phyloP scores from a whole-genome alignment of 495 filamentous ascomycete species.

The Aspergillus bridgeri region DNA sequence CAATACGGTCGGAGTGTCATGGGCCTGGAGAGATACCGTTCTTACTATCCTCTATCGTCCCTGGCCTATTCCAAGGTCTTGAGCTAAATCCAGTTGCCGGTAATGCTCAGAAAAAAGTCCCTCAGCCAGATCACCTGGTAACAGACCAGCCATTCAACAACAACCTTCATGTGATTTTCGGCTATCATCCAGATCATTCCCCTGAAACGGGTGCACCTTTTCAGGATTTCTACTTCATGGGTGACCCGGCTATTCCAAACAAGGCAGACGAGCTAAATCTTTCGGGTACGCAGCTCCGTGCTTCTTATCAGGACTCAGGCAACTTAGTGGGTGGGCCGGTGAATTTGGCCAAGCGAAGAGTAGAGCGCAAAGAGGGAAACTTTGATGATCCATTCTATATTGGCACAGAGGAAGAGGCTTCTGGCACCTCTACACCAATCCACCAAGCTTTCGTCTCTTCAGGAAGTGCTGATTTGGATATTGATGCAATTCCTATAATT shows the following conservation, averaged over 20 bases:
- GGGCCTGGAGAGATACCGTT: conserved; percentile 65
- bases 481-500: conserved; percentile 94
- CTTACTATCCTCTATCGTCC: conserved; percentile 82
- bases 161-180: conserved; percentile 62
- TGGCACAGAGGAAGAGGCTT: conserved; percentile 44
- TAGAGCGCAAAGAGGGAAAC: conserved; percentile 72
- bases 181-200: conserved; percentile 6
- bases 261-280: conserved; percentile 23
- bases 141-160: conserved; percentile 77
- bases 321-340: conserved; percentile 58
- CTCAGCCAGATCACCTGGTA: conserved; percentile 67
- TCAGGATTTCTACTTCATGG: conserved; percentile 67
- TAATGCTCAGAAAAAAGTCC: conserved; percentile 82
- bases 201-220: conserved; percentile 30
- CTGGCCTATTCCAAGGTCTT: conserved; percentile 76
- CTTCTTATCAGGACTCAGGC: conserved; percentile 62
- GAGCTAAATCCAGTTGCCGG: conserved; percentile 88
- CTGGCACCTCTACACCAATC: conserved; percentile 62
- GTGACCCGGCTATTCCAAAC: conserved; percentile 29
- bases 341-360: conserved; percentile 58
- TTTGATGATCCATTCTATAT: conserved; percentile 97
- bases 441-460: conserved; percentile 65
- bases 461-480: conserved; percentile 73
- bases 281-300: conserved; percentile 16
- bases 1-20: conserved; percentile 59